Conservation (phyloP, 2,329 filamentous ascomycete species). For the Talaromyces albobiverticillius region DNA sequence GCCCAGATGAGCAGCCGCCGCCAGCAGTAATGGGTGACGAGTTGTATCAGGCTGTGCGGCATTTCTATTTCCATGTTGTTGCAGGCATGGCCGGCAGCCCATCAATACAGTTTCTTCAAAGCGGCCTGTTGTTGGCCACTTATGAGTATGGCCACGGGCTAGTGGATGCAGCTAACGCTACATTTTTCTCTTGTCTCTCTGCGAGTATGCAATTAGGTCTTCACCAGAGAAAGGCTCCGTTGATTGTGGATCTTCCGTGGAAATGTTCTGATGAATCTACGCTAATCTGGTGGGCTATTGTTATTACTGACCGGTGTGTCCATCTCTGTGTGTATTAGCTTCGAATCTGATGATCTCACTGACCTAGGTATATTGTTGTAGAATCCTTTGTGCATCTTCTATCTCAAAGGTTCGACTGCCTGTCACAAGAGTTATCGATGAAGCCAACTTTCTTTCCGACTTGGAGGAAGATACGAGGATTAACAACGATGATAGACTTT, state of each 20-base stretch:
- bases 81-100: background rate
- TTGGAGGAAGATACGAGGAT: no score
- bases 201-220: background rate
- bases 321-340: background rate
- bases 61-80: background rate
- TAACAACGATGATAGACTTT: background rate
- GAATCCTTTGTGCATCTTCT: background rate
- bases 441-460: constrained; percentile 1
- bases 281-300: constrained; percentile 1
- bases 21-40: background rate
- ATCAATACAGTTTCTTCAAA: constrained; percentile 1
- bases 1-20: background rate
- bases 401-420: background rate
- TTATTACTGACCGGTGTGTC: constrained; percentile 2
- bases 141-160: constrained; percentile 8
- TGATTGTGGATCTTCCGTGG: no score
- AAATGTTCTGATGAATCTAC: background rate
- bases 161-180: background rate
- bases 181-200: background rate
- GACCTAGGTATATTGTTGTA: background rate
- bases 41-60: background rate
- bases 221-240: background rate
- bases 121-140: background rate
- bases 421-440: background rate
- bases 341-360: background rate